phyloP scores from a whole-genome alignment of 441 rosid species.

The Erodium moschatum region DNA sequence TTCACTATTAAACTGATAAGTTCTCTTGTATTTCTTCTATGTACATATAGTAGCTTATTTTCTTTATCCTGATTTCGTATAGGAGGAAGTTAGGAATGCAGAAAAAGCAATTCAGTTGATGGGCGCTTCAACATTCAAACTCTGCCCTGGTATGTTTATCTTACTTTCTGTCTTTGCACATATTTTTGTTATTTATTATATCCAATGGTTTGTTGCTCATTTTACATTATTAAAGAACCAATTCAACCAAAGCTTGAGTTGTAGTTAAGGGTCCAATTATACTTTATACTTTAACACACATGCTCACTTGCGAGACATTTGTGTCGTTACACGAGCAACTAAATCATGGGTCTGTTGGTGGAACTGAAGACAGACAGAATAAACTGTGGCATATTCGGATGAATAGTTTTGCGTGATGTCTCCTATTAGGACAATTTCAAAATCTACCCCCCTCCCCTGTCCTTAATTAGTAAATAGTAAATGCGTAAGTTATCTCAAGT shows the following conservation, averaged over 20 bases:
- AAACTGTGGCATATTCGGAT: background rate
- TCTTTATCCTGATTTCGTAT: constrained; percentile 18
- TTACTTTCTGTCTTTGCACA: constrained; percentile 9
- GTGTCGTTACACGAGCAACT: background rate
- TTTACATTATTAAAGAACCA: background rate
- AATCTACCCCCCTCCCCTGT: too few species aligned
- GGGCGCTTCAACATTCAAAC: constrained; percentile 71
- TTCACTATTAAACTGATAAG: background rate
- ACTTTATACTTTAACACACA: background rate
- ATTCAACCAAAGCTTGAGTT: background rate
- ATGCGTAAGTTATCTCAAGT: background rate
- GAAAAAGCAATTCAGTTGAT: constrained; percentile 61
- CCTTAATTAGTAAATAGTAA: background rate
- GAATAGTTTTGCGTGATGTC: background rate
- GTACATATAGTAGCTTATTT: background rate
- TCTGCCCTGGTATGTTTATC: constrained; percentile 41
- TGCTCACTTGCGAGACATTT: background rate
- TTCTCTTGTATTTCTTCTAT: background rate
- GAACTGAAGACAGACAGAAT: background rate
- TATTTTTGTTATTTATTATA: constrained; percentile 1
- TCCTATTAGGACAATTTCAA: too few species aligned
- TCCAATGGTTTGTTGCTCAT: background rate
- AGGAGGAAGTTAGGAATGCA: constrained; percentile 75
- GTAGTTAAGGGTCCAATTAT: background rate
- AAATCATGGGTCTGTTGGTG: background rate